These are phyloP conservation scores for Chlamydomonas reinhardtii DNA, from an alignment of 163 green algal genomes.

Conservation along the genomic window DNA sequence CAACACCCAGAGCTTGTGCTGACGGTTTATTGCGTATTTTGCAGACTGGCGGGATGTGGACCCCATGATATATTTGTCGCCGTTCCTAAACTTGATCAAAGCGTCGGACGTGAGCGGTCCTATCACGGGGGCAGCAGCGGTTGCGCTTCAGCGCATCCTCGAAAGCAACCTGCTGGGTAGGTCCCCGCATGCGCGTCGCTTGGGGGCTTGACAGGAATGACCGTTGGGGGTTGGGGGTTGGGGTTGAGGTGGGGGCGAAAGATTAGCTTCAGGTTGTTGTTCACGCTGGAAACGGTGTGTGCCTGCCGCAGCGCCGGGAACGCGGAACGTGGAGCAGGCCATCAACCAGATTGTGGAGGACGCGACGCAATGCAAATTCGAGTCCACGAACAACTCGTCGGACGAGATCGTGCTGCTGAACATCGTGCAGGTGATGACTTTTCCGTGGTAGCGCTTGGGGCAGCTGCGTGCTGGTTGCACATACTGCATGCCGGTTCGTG, in stretches of 20 bases:
- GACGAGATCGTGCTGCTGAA: slow-evolving; percentile 97
- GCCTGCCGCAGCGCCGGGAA: slow-evolving; percentile 56
- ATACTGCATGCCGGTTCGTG: no score
- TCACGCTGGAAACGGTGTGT: no score
- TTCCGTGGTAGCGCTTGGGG: no score
- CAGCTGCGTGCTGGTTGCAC: not conserved
- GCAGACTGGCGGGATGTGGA: slow-evolving; percentile 82
- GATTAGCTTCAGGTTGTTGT: no score
- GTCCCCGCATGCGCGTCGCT: not conserved
- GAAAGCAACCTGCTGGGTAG: slow-evolving; percentile 75
- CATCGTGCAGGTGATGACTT: slow-evolving; percentile 89
- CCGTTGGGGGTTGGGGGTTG: no score
- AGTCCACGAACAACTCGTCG: slow-evolving; percentile 87
- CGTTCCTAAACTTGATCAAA: slow-evolving; percentile 93
- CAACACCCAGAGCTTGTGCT: slow-evolving; percentile 11
- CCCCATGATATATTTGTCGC: slow-evolving; percentile 87
- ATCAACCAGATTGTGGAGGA: slow-evolving; percentile 90
- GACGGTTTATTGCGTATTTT: not conserved
- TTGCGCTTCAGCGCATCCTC: slow-evolving; percentile 86
- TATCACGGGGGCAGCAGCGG: slow-evolving; percentile 91
- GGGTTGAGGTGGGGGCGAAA: no score
- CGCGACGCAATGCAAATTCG: slow-evolving; percentile 95
- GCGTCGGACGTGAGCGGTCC: slow-evolving; percentile 91
- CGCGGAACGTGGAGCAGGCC: slow-evolving; percentile 70
- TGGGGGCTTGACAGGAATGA: no score